These are phyloP conservation scores for Fusarium sp. DNA, from an alignment of 2,329 filamentous ascomycete genomes.

Conservation along the genomic window DNA sequence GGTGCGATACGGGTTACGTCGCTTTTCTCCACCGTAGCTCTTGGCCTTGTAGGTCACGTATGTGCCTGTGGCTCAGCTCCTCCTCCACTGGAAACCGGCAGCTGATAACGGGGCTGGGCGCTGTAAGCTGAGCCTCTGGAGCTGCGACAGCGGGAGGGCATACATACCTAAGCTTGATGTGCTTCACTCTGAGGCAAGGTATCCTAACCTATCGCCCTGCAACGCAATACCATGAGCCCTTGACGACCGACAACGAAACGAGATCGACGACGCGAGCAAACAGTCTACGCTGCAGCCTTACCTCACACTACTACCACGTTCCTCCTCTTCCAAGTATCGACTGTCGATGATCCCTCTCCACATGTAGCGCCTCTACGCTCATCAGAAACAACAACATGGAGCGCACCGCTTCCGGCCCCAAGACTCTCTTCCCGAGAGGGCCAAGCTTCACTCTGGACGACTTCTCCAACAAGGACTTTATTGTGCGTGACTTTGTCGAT, in stretches of 20 bases:
- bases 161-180: constrained; percentile 3
- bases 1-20: constrained; percentile 42
- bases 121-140: constrained; percentile 29
- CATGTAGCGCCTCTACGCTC: constrained; percentile 45
- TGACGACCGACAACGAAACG: constrained; percentile 27
- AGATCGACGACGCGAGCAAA: constrained; percentile 25
- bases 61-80: constrained; percentile 39
- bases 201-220: constrained; percentile 16
- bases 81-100: background rate
- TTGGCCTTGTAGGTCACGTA: constrained; percentile 25
- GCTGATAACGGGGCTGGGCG: constrained; percentile 22
- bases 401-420: constrained; percentile 59
- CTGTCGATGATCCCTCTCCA: constrained; percentile 31
- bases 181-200: background rate
- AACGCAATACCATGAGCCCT: constrained; percentile 15
- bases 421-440: constrained; percentile 78
- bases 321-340: constrained; percentile 5
- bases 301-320: background rate
- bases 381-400: constrained; percentile 50
- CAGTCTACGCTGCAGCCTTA: background rate
- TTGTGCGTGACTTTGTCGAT: constrained; percentile 97
- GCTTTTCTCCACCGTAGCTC: constrained; percentile 36
- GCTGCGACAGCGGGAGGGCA: background rate
- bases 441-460: constrained; percentile 89
- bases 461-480: constrained; percentile 91